Base-by-base conservation (phyloP, 2,329 filamentous ascomycete genomes). In the Paecilomyces fulvus region DNA sequence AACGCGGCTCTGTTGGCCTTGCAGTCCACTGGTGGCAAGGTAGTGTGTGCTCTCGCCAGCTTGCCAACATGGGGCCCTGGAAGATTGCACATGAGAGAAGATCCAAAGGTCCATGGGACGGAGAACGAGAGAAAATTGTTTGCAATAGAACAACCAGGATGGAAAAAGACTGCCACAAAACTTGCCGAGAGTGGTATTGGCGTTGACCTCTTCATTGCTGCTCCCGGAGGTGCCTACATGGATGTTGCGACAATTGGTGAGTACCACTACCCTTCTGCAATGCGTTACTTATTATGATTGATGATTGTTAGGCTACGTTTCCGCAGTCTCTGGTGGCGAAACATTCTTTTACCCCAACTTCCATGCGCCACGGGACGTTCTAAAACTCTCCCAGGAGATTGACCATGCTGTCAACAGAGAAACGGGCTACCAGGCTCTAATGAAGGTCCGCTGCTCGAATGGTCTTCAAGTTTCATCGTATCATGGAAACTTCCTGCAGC, bases 371-470 rank as follows among this genome's bases (percentile, higher is more conserved):
- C 84, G 94, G 37, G 94, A 99, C 72, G 85, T 87, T 49, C 80
- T 89, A 56, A 95, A 92, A 75, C 76, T 99, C 43, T 87, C 87
- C 2, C 83, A 87, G 51, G 94, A 99, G 75, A 85, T 99, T 61
- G 84, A 86, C 63, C 92, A 96, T 67, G 85, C 89, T 0, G 84
- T 96, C 30, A 91, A 86, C 2, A 83, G 94, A 60, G 92, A 96
- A 71, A 96, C 92, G 51, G 94, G 94, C 21, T 97, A 90, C 77
- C 92, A 96, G 73, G 91, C 91, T 20, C 78, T 99, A 64, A 95
- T 99, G 90, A 99, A 99, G 79, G 92, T 99, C 57, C 88, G 94
- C 60, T 99, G 94, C 76, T 96, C 92, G 17, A 99, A 96, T 65
- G 94, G 94, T 17, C 79, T 99, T 54, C 94, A 99, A 70, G 88